Evolutionary conservation across 2,329 filamentous ascomycete species (phyloP), one percentile per base, ranked within the genome.

Genomic region (Colletotrichum musae): DNA sequence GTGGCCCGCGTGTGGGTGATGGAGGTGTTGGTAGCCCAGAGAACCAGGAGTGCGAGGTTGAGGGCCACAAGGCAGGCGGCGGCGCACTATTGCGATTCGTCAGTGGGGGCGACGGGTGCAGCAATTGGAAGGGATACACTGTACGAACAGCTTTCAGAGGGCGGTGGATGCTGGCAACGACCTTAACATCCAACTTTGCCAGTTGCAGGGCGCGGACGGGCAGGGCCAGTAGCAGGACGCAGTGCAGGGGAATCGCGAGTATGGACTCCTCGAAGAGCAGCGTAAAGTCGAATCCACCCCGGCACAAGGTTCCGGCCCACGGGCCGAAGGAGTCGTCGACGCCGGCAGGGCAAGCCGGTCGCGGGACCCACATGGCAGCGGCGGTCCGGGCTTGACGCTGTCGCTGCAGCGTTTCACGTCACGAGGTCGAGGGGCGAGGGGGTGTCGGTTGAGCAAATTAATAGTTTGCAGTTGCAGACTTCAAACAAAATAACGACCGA

Each of bases 201-300:
- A 71, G 59, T 52, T 54, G 65, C 45, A 58, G 26, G 21, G 64
- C 50, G n/a, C 60, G 45, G 43, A 39, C 21, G 21, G 69, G 54
- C 12, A 70, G 48, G 39, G 41, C 36, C 16, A 65, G 50, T 24
- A 71, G 45, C 13, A 71, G 16, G 18, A 71, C 47, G 13, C 48
- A 69, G 7, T 69, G 65, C 70, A 28, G 51, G 39, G 65, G 61
- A 36, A 76, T 48, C 6, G 72, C 73, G 28, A 77, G 70, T 21
- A 77, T 69, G 51, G 65, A 67, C 58, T 77, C 74, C 52, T 77
- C 74, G 59, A 76, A 77, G 3, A 77, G 66, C 10, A 77, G 69
- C 6, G 76, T 76, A 53, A 77, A 77, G 67, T 77, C 75, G 68
- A 75, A 76, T 51, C 75, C 74, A n/a, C 58, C 70, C n/a, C 72